A percentile compares a stretch with the other conserved stretches of the same genome.
Conservation (phyloP, 306 rosid genomes). For the Cicer yamashitae region DNA sequence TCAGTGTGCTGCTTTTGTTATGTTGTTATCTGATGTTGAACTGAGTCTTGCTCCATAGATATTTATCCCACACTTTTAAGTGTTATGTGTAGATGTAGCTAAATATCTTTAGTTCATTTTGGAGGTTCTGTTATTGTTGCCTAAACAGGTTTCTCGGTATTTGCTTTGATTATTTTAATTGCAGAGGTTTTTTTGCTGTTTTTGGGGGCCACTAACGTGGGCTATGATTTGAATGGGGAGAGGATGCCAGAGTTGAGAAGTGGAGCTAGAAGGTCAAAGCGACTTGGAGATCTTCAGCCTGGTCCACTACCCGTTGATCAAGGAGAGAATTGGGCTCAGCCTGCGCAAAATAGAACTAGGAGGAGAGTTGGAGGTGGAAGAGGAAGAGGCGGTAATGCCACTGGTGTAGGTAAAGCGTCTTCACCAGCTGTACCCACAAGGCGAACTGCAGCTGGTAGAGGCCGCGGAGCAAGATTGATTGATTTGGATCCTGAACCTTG, state of each 20-base stretch:
- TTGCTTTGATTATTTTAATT: conserved; percentile 40
- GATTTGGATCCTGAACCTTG: conserved; percentile 87
- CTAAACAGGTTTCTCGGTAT: conserved; percentile 4
- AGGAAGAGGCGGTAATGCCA: conserved; percentile 86
- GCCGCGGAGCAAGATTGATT: conserved; percentile 84
- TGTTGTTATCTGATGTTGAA: conserved; percentile 47
- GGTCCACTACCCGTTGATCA: conserved; percentile 70
- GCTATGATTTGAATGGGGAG: conserved; percentile 97
- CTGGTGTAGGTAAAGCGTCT: conserved; percentile 78
- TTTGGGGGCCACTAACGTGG: conserved; percentile 53
- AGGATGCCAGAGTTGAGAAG: conserved; percentile 99
- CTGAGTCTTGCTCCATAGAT: conserved; percentile 27
- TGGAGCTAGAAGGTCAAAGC: conserved; percentile 94
- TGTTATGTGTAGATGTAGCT: not conserved
- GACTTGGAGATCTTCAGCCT: conserved; percentile 95
- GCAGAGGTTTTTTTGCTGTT: conserved; percentile 48
- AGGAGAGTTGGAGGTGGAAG: conserved; percentile 87
- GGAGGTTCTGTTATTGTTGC: conserved; percentile 36
- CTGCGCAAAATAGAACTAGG: conserved; percentile 71
- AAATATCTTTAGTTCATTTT: conserved; percentile 23
- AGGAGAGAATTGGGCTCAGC: conserved; percentile 70
- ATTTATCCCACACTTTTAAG: not conserved
- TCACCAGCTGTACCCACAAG: conserved; percentile 80
- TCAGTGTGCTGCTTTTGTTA: conserved; percentile 45
- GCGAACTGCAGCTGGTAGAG: conserved; percentile 89